A percentile compares a stretch with the other conserved stretches of the same genome.
Evolutionary conservation across 768 basidiomycete species (phyloP).

Genomic region (Tylopilus felleus): DNA sequence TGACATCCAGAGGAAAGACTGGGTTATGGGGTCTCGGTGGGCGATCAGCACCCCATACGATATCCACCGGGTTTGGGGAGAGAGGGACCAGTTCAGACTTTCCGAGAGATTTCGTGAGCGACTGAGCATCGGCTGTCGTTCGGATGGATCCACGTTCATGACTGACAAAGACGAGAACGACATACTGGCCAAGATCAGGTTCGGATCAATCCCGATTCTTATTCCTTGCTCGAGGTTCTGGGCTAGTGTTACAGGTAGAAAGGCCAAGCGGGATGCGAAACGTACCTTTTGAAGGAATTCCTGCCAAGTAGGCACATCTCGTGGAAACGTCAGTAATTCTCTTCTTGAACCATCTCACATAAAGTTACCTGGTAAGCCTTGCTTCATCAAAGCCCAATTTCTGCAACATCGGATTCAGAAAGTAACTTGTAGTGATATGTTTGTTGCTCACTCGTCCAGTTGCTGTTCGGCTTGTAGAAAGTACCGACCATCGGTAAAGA

Average conservation of each 20-base stretch:
- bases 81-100: constrained; percentile 68
- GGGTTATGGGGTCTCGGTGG: constrained; percentile 66
- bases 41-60: constrained; percentile 65
- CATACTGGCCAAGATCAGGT: constrained; percentile 63
- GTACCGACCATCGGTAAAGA: constrained; percentile 97
- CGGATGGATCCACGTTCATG: background rate
- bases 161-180: constrained; percentile 13
- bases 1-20: constrained; percentile 66
- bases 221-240: constrained; percentile 61
- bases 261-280: background rate
- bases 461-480: constrained; percentile 91
- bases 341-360: background rate
- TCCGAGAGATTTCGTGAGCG: constrained; percentile 54
- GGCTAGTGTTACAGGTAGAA: background rate
- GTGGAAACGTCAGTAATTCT: constrained; percentile 12
- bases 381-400: constrained; percentile 94
- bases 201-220: constrained; percentile 81
- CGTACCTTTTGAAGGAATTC: constrained; percentile 73
- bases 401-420: constrained; percentile 33
- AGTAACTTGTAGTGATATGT: background rate
- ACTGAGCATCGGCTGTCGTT: constrained; percentile 58
- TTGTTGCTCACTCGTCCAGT: constrained; percentile 62
- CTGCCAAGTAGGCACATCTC: constrained; percentile 89
- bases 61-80: constrained; percentile 70
- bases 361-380: constrained; percentile 69